These are phyloP conservation scores for Globisporangium paroecandrum DNA, from an alignment of 352 stramenopile genomes.

Conservation along the genomic window DNA sequence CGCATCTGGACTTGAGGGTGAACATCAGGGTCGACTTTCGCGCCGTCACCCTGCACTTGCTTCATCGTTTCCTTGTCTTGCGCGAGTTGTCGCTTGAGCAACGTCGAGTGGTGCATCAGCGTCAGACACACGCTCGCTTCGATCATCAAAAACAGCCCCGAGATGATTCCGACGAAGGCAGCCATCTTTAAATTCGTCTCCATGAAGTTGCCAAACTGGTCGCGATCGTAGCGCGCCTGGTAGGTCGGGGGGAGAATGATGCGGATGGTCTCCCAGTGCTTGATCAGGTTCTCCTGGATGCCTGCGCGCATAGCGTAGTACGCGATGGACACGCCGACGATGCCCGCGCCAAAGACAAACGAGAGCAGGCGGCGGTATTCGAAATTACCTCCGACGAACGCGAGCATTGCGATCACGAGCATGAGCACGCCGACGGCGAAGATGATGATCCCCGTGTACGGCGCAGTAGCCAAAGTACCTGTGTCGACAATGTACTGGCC, in stretches of 20 bases:
- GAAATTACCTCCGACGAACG: slow-evolving; percentile 70
- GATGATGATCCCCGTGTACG: slow-evolving; percentile 69
- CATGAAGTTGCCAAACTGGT: slow-evolving; percentile 54
- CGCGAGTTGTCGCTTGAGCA: slow-evolving; percentile 54
- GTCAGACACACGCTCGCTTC: slow-evolving; percentile 50
- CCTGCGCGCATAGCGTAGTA: slow-evolving; percentile 49
- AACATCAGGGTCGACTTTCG: not conserved
- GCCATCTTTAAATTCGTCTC: slow-evolving; percentile 51
- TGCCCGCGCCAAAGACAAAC: slow-evolving; percentile 39
- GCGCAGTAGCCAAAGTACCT: slow-evolving; percentile 53
- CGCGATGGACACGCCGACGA: slow-evolving; percentile 51
- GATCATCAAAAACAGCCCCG: slow-evolving; percentile 52
- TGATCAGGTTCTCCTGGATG: slow-evolving; percentile 52
- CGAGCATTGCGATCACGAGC: slow-evolving; percentile 52
- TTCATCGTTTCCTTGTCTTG: slow-evolving; percentile 51
- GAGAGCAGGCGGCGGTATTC: slow-evolving; percentile 73
- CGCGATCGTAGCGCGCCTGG: slow-evolving; percentile 62
- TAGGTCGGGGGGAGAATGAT: slow-evolving; percentile 67
- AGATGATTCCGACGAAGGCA: slow-evolving; percentile 57
- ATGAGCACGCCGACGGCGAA: slow-evolving; percentile 53
- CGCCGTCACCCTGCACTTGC: slow-evolving; percentile 16
- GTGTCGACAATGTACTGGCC: slow-evolving; percentile 75
- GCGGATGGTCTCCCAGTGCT: slow-evolving; percentile 56
- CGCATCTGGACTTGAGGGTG: slow-evolving; percentile 12
- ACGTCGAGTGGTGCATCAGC: slow-evolving; percentile 46